These are phyloP conservation scores for Trichosporon sp. DNA, from an alignment of 1,284 basidiomycete species.

Conservation along the genomic window DNA sequence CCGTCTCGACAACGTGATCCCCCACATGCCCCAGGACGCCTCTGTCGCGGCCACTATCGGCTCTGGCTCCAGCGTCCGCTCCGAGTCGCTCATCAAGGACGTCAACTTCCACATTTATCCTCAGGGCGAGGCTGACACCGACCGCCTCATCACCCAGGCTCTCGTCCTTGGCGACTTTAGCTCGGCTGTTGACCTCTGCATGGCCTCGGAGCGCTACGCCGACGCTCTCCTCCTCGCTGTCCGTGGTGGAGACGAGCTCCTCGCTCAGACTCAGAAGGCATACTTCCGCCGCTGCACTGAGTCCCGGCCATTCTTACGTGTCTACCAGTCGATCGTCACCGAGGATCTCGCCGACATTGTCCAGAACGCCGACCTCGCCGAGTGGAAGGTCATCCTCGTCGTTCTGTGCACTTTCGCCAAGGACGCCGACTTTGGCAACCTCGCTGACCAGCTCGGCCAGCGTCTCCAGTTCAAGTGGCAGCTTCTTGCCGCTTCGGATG, in stretches of 20 bases:
- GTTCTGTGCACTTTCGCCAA: conserved; percentile 92
- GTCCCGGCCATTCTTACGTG: conserved; percentile 77
- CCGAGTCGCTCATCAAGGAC: conserved; percentile 56
- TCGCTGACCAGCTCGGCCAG: conserved; percentile 88
- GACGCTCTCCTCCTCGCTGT: conserved; percentile 92
- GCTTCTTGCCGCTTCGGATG: conserved; percentile 54
- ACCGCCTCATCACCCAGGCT: conserved; percentile 84
- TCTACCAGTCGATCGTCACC: conserved; percentile 92
- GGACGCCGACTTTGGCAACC: conserved; percentile 72
- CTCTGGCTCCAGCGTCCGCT: conserved; percentile 74
- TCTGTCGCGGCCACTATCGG: conserved; percentile 87
- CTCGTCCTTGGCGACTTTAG: conserved; percentile 91
- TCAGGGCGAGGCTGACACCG: conserved; percentile 76
- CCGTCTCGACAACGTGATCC: conserved; percentile 61
- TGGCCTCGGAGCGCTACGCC: conserved; percentile 83
- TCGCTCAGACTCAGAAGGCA: conserved; percentile 82
- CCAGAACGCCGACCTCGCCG: conserved; percentile 86
- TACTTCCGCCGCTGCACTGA: conserved; percentile 83
- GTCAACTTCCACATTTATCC: conserved; percentile 92
- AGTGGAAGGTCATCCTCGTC: conserved; percentile 97
- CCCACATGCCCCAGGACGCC: conserved; percentile 77
- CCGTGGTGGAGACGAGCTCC: conserved; percentile 81
- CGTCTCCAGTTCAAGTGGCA: conserved; percentile 79
- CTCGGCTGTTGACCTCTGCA: conserved; percentile 84
- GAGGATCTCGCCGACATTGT: conserved; percentile 89